Evolutionary conservation across 768 basidiomycete species (phyloP).

Genomic region (Lactarius sanguifluus): DNA sequence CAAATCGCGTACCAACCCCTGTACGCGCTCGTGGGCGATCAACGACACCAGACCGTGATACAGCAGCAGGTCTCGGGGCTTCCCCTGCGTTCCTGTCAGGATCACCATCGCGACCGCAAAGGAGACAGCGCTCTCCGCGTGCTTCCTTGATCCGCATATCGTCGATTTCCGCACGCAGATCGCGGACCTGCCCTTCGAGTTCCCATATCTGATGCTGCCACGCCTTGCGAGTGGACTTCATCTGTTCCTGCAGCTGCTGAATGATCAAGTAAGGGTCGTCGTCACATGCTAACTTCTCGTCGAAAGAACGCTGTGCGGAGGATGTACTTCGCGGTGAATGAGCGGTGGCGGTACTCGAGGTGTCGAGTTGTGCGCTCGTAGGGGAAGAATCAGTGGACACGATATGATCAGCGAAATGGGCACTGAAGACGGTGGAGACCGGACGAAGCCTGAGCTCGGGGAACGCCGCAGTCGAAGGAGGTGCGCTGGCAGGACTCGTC

Average conservation of each 20-base stretch:
- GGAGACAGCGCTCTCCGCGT: conserved; percentile 50
- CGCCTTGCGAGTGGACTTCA: conserved; percentile 53
- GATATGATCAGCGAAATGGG: conserved; percentile 56
- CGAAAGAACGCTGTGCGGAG: conserved; percentile 32
- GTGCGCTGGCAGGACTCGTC: conserved; percentile 51
- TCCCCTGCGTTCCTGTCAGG: not conserved
- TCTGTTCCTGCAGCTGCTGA: conserved; percentile 59
- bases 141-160: conserved; percentile 46
- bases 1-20: conserved; percentile 64
- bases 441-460: conserved; percentile 69
- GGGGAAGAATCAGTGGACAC: conserved; percentile 34
- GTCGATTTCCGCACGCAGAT: conserved; percentile 68
- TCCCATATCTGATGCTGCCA: conserved; percentile 79
- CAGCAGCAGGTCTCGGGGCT: not conserved
- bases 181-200: conserved; percentile 68
- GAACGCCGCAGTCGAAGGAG: conserved; percentile 61
- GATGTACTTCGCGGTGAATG: conserved; percentile 39
- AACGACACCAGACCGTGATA: conserved; percentile 42
- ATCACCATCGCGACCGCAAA: conserved; percentile 55
- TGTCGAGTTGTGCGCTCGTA: conserved; percentile 45
- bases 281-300: conserved; percentile 37
- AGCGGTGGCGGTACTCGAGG: conserved; percentile 50
- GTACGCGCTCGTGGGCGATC: conserved; percentile 67
- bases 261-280: conserved; percentile 50
- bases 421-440: conserved; percentile 72